These are phyloP conservation scores for Tetrahymena thermophila DNA, from an alignment of 73 alveolate species.

Conservation along the genomic window DNA sequence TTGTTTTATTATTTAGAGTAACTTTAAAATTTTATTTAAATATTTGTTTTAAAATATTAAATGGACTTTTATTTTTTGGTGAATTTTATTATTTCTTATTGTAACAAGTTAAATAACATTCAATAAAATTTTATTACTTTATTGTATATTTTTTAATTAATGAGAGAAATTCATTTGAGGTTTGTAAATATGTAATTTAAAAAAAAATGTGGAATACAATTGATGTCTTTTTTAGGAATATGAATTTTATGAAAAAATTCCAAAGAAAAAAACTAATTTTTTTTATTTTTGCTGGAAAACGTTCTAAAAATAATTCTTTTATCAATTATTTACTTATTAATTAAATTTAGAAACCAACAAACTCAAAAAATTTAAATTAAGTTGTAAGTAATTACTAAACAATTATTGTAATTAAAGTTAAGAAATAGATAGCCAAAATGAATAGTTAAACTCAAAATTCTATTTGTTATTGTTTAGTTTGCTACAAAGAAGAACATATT, in stretches of 20 bases:
- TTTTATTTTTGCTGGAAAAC: not conserved
- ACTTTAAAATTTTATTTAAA: too few relatives aligned
- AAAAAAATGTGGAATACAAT: not conserved
- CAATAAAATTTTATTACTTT: too few relatives aligned
- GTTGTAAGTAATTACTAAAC: not conserved
- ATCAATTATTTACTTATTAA: too few relatives aligned
- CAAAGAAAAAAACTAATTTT: too few relatives aligned
- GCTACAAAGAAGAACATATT: not conserved
- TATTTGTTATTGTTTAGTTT: not conserved
- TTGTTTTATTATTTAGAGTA: too few relatives aligned
- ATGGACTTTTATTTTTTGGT: too few relatives aligned
- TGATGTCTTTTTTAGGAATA: not conserved
- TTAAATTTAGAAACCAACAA: not conserved
- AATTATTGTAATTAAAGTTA: not conserved
- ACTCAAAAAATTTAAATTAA: not conserved
- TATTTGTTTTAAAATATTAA: too few relatives aligned
- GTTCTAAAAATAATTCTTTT: not conserved
- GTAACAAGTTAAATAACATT: too few relatives aligned
- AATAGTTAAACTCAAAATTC: not conserved
- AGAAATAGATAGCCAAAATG: not conserved
- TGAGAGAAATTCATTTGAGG: too few relatives aligned
- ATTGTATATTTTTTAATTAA: too few relatives aligned
- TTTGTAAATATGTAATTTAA: too few relatives aligned
- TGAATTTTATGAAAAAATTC: not conserved
- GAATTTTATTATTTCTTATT: too few relatives aligned